Base-by-base conservation (phyloP, 257 asterid genomes). In the Solanum chiquidenum region DNA sequence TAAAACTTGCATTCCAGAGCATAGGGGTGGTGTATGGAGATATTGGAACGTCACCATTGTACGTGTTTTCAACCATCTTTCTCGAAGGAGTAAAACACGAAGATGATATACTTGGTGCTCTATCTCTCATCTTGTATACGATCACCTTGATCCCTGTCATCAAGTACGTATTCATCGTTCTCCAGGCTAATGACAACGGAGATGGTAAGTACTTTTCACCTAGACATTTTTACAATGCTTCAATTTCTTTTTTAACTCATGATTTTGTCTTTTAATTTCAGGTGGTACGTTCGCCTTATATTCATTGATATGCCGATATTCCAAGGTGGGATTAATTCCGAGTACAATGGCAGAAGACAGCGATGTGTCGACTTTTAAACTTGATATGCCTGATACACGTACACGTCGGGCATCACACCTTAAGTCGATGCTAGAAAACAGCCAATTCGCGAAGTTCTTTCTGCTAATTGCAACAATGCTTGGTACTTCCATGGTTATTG, bases 401-500 rank as follows among this genome's bases (percentile, higher is more conserved):
- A 27, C 74, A 75, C 33, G 87, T 52, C 86, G 90, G 34, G 95
- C 96, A 64, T 88, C 92, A 18, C 86, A 69, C 27, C 46, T 95
- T 5, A 88, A 92, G 88, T 71, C 89, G 0, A 86, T 29, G 55
- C 73, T 95, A 9, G 98, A 95, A 80, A 88, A 37, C 7, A 94
- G 95, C 88, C 64, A 55, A 2, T 69, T 83, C 6, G 91, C 90
- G 0, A 93, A 92, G 88, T 37, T 86, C 35, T 62, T 91, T 8
- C 87, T 95, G 12, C 58, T 94, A 34, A 83, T 95, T 5, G 92
- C 92, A 18, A 92, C 97, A 33, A 93, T 94, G 89, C 94, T 95
- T 2, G 98, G 95, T 31, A 96, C 98, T 87, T 93, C 98, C 23
- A 96, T 96, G 98, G 94, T 96, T 11, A 95, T 96, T 34, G 98